These are phyloP conservation scores for Lotus japonicus DNA, from an alignment of 306 rosid genomes.

Conservation along the genomic window DNA sequence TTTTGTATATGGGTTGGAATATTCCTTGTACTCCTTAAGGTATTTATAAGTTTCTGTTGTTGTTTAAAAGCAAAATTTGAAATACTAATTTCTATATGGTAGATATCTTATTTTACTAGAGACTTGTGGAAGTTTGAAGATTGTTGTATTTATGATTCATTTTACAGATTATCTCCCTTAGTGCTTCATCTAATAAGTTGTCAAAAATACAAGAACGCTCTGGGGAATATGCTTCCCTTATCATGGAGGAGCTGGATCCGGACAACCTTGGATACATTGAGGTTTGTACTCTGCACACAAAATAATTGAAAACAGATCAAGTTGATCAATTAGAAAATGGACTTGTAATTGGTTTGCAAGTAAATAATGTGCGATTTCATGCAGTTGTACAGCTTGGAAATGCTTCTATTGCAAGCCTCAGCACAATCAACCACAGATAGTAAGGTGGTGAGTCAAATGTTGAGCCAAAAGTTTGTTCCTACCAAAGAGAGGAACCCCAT, in stretches of 20 bases:
- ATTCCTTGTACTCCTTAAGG: no score
- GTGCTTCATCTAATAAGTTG: conserved; percentile 68
- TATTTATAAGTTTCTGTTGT: no score
- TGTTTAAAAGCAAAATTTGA: no score
- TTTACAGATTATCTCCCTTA: conserved; percentile 58
- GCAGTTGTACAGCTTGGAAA: conserved; percentile 79
- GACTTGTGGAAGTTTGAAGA: not conserved
- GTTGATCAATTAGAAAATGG: no score
- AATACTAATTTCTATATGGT: not conserved
- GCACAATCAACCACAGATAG: conserved; percentile 49
- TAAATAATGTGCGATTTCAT: no score
- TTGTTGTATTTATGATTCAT: not conserved
- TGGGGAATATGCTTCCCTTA: conserved; percentile 76
- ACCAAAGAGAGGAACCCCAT: conserved; percentile 72
- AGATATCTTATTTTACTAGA: not conserved
- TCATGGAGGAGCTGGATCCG: conserved; percentile 89
- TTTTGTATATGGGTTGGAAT: no score
- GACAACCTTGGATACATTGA: conserved; percentile 60
- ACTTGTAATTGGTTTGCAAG: no score
- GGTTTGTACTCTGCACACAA: conserved; percentile 19
- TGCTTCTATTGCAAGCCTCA: conserved; percentile 73
- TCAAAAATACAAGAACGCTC: conserved; percentile 61
- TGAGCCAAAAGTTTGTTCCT: conserved; percentile 71
- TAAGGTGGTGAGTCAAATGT: conserved; percentile 70
- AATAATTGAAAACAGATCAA: no score